Percentiles rank a stretch among this genome's conserved stretches.
Conservation (phyloP, 2,329 filamentous ascomycete genomes). For the Cryphonectria parasitica region DNA sequence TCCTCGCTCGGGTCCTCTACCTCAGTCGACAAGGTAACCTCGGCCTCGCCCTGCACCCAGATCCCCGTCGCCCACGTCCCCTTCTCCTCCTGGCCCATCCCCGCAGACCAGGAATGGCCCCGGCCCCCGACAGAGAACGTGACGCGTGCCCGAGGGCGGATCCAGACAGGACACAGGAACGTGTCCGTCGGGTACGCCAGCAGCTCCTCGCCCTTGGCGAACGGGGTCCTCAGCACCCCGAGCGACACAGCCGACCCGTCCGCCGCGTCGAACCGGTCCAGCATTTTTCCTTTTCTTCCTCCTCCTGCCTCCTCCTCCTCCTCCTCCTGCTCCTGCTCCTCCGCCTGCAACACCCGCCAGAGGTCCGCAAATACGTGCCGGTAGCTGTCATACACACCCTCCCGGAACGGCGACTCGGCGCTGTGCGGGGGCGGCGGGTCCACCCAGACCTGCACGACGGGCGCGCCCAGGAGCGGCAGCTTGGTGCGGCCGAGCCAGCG, state of each 20-base stretch:
- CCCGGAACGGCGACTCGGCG: slow-evolving; percentile 27
- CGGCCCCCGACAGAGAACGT: slow-evolving; percentile 6
- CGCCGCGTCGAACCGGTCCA: slow-evolving; percentile 26
- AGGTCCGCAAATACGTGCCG: slow-evolving; percentile 30
- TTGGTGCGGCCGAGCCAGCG: slow-evolving; percentile 24
- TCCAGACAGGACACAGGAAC: slow-evolving; percentile 28
- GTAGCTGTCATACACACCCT: slow-evolving; percentile 28
- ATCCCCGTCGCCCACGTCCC: slow-evolving; percentile 27
- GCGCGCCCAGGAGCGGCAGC: slow-evolving; percentile 23
- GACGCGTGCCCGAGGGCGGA: slow-evolving; percentile 16
- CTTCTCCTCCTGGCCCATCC: slow-evolving; percentile 4
- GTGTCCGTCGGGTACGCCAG: slow-evolving; percentile 27
- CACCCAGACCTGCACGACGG: slow-evolving; percentile 5
- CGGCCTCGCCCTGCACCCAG: slow-evolving; percentile 24
- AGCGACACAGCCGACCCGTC: slow-evolving; percentile 24
- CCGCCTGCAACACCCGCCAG: slow-evolving; percentile 22
- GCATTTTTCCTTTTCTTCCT: background rate
- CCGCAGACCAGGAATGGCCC: slow-evolving; percentile 17
- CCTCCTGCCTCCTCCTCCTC: background rate
- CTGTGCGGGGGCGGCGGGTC: slow-evolving; percentile 21
- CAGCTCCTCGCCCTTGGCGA: slow-evolving; percentile 15
- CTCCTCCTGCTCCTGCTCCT: too few species aligned
- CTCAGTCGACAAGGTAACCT: slow-evolving; percentile 23
- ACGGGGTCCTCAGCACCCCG: slow-evolving; percentile 15
- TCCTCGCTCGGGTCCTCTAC: slow-evolving; percentile 14